Conservation (phyloP, 2,329 filamentous ascomycete species). For the Hyphodiscus sp. region DNA sequence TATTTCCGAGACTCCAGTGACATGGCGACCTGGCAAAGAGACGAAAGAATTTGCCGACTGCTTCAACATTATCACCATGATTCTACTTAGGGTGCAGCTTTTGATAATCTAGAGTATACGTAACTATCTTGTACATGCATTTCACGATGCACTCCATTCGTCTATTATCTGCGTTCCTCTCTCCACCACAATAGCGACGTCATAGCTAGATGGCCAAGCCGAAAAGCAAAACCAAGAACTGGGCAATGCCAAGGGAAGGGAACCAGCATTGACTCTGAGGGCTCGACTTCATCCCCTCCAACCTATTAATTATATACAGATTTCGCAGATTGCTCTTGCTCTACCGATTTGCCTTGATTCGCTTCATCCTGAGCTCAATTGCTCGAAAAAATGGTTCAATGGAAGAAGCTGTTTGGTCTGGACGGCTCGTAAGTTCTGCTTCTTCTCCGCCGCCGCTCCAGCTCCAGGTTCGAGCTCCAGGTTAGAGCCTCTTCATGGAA, state of each 20-base stretch:
- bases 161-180: background rate
- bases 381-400: constrained; percentile 23
- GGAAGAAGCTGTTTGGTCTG: constrained; percentile 28
- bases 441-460: constrained; percentile 2
- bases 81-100: background rate
- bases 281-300: too few relatives aligned
- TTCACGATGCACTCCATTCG: background rate
- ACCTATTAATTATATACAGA: too few relatives aligned
- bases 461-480: background rate
- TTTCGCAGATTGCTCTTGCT: background rate
- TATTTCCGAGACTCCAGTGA: background rate
- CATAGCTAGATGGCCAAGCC: background rate
- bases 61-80: background rate
- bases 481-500: background rate
- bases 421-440: constrained; percentile 21
- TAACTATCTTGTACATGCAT: background rate
- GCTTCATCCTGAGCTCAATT: background rate
- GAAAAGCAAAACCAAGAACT: constrained; percentile 9
- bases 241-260: background rate
- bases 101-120: background rate
- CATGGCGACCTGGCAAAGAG: too few relatives aligned
- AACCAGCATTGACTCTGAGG: too few relatives aligned
- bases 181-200: background rate
- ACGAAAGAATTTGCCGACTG: background rate
- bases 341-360: background rate